phyloP scores from a whole-genome alignment of 1,284 basidiomycete genomes.

The Rhizoctonia solani region DNA sequence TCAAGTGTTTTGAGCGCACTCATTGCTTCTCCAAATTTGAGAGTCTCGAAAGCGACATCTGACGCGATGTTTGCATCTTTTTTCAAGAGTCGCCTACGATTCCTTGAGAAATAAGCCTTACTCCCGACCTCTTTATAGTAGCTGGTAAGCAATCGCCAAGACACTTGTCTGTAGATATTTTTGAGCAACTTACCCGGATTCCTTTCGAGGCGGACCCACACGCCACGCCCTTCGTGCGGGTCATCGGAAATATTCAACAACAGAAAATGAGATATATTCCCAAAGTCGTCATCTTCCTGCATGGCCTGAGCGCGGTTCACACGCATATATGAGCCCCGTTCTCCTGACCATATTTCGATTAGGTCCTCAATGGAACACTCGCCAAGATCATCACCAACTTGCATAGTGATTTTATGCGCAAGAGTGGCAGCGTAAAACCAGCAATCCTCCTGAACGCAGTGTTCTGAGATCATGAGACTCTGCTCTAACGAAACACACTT shows the following conservation, averaged over 20 bases:
- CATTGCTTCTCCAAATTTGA: constrained; percentile 12
- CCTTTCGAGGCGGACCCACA: constrained; percentile 17
- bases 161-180: background rate
- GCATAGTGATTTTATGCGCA: constrained; percentile 16
- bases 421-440: constrained; percentile 28
- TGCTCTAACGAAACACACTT: background rate
- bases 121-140: background rate
- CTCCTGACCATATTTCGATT: constrained; percentile 22
- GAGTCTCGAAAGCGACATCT: constrained; percentile 16
- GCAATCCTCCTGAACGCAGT: constrained; percentile 18
- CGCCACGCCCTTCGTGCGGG: background rate
- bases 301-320: constrained; percentile 19
- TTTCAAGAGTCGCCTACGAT: background rate
- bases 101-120: background rate
- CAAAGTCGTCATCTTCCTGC: background rate
- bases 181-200: background rate
- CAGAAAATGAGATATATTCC: background rate
- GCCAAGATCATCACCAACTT: constrained; percentile 11
- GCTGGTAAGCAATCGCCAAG: background rate
- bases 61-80: background rate
- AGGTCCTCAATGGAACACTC: constrained; percentile 22
- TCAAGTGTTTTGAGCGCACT: background rate
- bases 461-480: background rate
- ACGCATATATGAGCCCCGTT: constrained; percentile 3
- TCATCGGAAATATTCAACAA: constrained; percentile 10